Conservation (phyloP, 495 filamentous ascomycete species). For the Pyronema omphalodes region DNA sequence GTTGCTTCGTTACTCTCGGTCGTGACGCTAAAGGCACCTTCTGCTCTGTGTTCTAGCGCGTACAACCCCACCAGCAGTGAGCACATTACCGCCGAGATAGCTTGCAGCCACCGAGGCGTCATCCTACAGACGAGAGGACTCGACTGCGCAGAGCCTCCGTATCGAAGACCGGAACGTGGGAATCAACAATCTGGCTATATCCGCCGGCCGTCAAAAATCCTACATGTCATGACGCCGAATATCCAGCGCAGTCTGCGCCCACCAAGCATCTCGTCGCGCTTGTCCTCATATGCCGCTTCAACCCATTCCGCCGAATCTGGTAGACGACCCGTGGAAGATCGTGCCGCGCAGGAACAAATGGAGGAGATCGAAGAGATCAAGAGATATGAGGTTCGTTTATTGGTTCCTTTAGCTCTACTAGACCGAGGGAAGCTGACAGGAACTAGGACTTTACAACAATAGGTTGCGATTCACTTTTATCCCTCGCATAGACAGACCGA, state of each 20-base stretch:
- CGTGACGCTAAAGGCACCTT: no score
- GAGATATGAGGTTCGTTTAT: slow-evolving; percentile 57
- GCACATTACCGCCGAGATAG: no score
- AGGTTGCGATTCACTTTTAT: slow-evolving; percentile 29
- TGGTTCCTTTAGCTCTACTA: slow-evolving; percentile 23
- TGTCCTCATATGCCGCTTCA: slow-evolving; percentile 38
- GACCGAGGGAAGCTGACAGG: slow-evolving; percentile 1
- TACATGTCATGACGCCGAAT: slow-evolving; percentile 44
- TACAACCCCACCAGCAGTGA: no score
- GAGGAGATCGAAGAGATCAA: slow-evolving; percentile 97
- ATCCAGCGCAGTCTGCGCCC: slow-evolving; percentile 39
- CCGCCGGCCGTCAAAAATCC: no score
- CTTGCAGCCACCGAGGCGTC: no score
- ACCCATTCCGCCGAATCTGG: slow-evolving; percentile 27
- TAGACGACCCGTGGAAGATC: slow-evolving; percentile 14
- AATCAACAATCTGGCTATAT: no score
- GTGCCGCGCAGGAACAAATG: slow-evolving; percentile 44
- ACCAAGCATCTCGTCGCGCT: slow-evolving; percentile 41
- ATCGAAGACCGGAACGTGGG: no score
- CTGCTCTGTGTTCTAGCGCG: no score
- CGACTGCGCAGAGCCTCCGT: no score
- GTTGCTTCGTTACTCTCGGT: no score
- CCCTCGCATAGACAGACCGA: slow-evolving; percentile 1
- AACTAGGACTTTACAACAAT: slow-evolving; percentile 74
- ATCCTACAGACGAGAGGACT: no score